Percentiles rank a stretch among this genome's conserved stretches.
Evolutionary conservation across 2,329 filamentous ascomycete species (phyloP).

Genomic region (Colletotrichum lini): DNA sequence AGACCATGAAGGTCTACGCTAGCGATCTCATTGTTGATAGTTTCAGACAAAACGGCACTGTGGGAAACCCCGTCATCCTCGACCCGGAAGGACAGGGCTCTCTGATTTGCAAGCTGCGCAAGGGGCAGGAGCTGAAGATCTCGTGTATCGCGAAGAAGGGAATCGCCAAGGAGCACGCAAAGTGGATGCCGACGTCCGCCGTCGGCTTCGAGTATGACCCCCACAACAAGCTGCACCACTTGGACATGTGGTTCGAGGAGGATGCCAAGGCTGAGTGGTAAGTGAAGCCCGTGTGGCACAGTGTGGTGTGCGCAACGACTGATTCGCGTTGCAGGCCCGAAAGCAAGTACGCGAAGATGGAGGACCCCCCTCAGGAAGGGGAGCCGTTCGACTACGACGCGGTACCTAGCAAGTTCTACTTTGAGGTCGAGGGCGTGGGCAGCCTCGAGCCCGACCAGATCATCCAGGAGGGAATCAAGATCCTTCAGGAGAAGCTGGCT

Average conservation of each 20-base stretch:
- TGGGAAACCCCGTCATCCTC: conserved; percentile 86
- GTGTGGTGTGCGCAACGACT: conserved; percentile 38
- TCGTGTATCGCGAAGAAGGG: conserved; percentile 97
- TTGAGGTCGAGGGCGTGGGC: conserved; percentile 91
- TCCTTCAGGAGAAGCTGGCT: conserved; percentile 92
- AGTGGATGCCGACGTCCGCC: conserved; percentile 94
- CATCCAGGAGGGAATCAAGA: conserved; percentile 88
- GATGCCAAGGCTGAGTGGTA: conserved; percentile 89
- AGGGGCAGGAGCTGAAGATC: conserved; percentile 90
- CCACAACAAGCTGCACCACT: conserved; percentile 93
- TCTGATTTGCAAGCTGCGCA: conserved; percentile 90
- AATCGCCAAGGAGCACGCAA: conserved; percentile 98
- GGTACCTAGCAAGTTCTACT: conserved; percentile 87
- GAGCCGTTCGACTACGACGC: conserved; percentile 94
- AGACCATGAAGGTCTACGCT: conserved; percentile 95
- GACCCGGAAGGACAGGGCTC: conserved; percentile 87
- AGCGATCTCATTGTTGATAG: conserved; percentile 84
- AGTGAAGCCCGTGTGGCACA: conserved; percentile 50
- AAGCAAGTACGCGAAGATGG: conserved; percentile 84
- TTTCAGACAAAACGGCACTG: conserved; percentile 78
- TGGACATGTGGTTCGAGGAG: conserved; percentile 95
- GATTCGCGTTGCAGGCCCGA: conserved; percentile 74
- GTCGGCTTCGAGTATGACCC: conserved; percentile 99
- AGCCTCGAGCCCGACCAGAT: conserved; percentile 91
- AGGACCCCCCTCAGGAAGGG: conserved; percentile 84